Conservation (phyloP, 768 basidiomycete genomes). For the Auricularia auricula-judae region DNA sequence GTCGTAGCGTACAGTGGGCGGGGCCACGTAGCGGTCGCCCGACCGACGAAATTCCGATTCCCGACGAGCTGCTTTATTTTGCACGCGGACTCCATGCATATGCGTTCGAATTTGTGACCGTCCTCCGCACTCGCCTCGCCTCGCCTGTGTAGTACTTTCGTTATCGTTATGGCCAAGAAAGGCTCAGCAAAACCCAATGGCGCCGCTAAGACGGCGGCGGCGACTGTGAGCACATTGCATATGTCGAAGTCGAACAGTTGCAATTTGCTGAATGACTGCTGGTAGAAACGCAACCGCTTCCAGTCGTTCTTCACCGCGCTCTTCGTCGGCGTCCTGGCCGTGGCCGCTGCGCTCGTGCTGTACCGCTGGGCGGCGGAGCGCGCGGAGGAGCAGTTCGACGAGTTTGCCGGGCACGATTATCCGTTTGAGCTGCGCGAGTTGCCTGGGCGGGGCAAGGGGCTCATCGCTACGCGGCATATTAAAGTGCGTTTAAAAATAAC, state of each 20-base stretch:
- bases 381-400: neutral
- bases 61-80: no score
- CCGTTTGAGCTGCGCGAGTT: conserved; percentile 30
- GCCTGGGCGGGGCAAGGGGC: conserved; percentile 45
- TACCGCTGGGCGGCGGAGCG: neutral
- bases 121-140: no score
- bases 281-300: neutral
- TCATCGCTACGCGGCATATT: conserved; percentile 41
- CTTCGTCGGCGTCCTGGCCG: neutral
- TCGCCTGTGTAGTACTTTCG: no score
- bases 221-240: neutral
- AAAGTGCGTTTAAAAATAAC: neutral
- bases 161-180: no score
- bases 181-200: no score
- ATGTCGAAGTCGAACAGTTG: neutral
- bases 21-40: neutral
- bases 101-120: no score
- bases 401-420: neutral
- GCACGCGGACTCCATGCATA: no score
- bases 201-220: neutral
- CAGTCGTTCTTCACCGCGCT: neutral
- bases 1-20: neutral
- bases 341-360: neutral
- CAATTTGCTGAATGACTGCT: neutral
- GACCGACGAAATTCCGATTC: neutral